Evolutionary conservation across 73 alveolate genomes (phyloP), one percentile per base, ranked within the genome.

Genomic region (Blepharisma stoltei): DNA sequence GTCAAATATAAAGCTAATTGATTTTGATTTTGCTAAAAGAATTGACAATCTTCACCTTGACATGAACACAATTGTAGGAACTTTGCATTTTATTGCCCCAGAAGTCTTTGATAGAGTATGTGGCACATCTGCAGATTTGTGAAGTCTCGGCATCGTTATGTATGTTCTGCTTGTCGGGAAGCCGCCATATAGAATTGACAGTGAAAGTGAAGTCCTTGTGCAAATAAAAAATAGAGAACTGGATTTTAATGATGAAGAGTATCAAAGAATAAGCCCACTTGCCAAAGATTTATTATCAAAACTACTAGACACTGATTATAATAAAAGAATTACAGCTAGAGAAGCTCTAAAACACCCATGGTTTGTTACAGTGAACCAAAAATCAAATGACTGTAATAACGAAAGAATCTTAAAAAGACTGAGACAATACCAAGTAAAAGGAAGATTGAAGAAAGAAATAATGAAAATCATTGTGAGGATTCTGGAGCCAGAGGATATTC

Each of bases 51-150:
- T 20, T 2, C n/a, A n/a, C 37, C 14, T 25, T 9, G 46, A 60
- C 18, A 60, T 9, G 14, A 20, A 20, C 46, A 9, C 73, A 14
- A 14, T 20, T 20, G 11, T n/a, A 14, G 37, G 46, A 14, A 20
- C 38, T 60, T 60, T 25, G 37, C 38, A 20, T 14, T 69, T 38
- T 43, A 69, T 69, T 4, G 79, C 79, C 11, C 79, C 79, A n/a
- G 79, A 69, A 43, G 79, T 69, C 3, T 38, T 69, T n/a, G 69
- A 25, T 1, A 53, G 41, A 69, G 23, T 7, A 4, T 18, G 25
- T 6, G 45, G 43, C 0, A 14, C 41, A 1, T 18, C 23, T 7
- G 23, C 79, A 1, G 79, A 69, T 43, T 14, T 23, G 11, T 69
- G 65, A 20, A 46, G 67, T 5, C 38, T 69, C 3, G 79, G 79